These are phyloP conservation scores for Rhynchosporium secalis DNA, from an alignment of 2,329 filamentous ascomycete genomes.

Conservation along the genomic window DNA sequence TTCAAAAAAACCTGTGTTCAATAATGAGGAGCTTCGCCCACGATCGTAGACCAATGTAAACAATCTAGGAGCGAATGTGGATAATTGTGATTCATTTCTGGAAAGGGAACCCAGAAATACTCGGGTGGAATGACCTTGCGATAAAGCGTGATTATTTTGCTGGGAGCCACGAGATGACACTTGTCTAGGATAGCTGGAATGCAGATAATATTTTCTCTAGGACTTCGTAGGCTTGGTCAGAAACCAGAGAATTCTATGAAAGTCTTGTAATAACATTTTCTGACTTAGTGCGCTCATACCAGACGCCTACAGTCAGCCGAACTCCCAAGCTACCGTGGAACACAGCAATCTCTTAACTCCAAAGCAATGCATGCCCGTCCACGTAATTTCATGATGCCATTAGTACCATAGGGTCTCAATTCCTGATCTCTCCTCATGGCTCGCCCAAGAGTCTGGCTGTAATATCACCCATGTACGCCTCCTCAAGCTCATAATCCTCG, in stretches of 20 bases:
- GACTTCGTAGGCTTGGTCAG: background rate
- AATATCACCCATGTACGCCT: slow-evolving; percentile 87
- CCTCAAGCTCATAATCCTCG: slow-evolving; percentile 63
- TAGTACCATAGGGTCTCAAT: background rate
- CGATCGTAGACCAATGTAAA: too few species aligned
- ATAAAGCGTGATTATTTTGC: too few species aligned
- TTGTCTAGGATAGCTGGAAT: background rate
- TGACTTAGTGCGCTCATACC: background rate
- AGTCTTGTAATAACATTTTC: background rate
- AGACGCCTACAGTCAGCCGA: background rate
- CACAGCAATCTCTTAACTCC: slow-evolving; percentile 13
- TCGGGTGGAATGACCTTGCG: too few species aligned
- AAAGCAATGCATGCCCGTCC: slow-evolving; percentile 1
- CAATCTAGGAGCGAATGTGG: too few species aligned
- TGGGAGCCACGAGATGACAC: background rate
- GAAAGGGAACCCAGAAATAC: too few species aligned
- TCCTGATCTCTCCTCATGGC: slow-evolving; percentile 41
- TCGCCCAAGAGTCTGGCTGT: slow-evolving; percentile 84
- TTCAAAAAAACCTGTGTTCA: too few species aligned
- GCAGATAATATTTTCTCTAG: background rate
- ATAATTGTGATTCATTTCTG: too few species aligned
- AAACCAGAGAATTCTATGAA: background rate
- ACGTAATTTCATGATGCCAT: slow-evolving; percentile 8
- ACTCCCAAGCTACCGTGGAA: background rate
- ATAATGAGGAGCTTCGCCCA: too few species aligned